Evolutionary conservation across 179 eudicot species (phyloP).

Genomic region (Actinidia polygama): DNA sequence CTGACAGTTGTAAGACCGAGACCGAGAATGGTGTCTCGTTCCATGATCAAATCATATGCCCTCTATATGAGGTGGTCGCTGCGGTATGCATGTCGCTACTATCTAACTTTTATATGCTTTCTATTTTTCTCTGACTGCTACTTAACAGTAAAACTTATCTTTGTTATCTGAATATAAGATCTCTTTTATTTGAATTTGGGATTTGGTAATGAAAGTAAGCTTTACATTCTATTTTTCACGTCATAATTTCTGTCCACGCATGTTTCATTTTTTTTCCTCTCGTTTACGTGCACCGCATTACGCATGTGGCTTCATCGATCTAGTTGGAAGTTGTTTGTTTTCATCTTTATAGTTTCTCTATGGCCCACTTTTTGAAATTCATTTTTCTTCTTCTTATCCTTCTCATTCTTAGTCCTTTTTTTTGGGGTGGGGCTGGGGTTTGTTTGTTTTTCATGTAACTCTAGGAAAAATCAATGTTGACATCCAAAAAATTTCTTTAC

Average conservation of each 20-base stretch:
- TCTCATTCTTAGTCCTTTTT: background rate
- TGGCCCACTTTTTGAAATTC: background rate
- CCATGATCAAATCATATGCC: conserved; percentile 75
- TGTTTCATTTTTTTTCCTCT: too few species aligned
- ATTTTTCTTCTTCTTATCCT: background rate
- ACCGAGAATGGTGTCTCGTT: conserved; percentile 78
- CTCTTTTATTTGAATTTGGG: background rate
- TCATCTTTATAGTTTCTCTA: background rate
- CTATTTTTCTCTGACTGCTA: background rate
- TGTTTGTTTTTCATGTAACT: background rate
- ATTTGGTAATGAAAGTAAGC: background rate
- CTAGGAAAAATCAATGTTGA: background rate
- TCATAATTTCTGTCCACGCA: too few species aligned
- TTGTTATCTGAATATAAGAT: background rate
- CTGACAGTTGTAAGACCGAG: conserved; percentile 83
- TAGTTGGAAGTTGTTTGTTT: background rate
- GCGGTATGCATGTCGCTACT: conserved; percentile 58
- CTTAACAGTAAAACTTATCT: background rate
- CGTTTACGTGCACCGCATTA: background rate
- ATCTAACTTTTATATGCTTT: background rate
- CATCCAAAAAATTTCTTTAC: too few species aligned
- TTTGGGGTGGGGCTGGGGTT: background rate
- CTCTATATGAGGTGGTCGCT: conserved; percentile 79
- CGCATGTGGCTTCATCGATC: background rate
- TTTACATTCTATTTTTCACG: too few species aligned